Evolutionary conservation across 345 rosid species (phyloP).

Genomic region (Capsella bursapastoris): DNA sequence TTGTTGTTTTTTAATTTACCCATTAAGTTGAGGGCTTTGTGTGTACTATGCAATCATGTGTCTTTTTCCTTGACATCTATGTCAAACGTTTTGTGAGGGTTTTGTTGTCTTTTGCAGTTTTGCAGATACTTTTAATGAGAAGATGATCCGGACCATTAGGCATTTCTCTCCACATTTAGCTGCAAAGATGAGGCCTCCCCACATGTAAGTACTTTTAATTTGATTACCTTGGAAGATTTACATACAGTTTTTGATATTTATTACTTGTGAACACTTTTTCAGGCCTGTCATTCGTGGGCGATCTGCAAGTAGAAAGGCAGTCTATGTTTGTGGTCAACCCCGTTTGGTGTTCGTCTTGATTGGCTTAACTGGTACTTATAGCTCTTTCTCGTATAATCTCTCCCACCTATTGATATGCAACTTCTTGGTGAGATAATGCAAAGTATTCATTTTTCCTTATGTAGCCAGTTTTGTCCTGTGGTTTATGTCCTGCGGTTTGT

Average conservation of each 20-base stretch:
- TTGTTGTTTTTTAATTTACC: not conserved
- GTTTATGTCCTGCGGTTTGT: conserved; percentile 45
- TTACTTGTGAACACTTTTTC: conserved; percentile 17
- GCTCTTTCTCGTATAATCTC: not conserved
- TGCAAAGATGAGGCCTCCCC: conserved; percentile 97
- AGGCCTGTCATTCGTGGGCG: conserved; percentile 50
- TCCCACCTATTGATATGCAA: conserved; percentile 9
- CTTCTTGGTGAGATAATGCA: conserved; percentile 18
- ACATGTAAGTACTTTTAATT: conserved; percentile 56
- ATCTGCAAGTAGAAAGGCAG: conserved; percentile 44
- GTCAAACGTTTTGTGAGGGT: not conserved
- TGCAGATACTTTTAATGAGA: conserved; percentile 90
- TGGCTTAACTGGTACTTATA: conserved; percentile 36
- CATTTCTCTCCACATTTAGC: conserved; percentile 95
- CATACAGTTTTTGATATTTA: not conserved
- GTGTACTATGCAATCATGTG: not conserved
- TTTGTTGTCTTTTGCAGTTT: conserved; percentile 57
- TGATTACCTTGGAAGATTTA: not conserved
- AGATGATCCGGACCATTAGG: conserved; percentile 78
- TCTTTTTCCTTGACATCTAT: not conserved
- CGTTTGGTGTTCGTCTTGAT: conserved; percentile 45
- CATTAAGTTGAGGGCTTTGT: not conserved
- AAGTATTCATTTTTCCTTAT: conserved; percentile 23
- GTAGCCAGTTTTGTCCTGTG: conserved; percentile 41
- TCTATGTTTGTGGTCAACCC: conserved; percentile 46